A percentile compares a stretch with the other conserved stretches of the same genome.
phyloP scores from a whole-genome alignment of 2,329 filamentous ascomycete species.

The Botrytis fabae region DNA sequence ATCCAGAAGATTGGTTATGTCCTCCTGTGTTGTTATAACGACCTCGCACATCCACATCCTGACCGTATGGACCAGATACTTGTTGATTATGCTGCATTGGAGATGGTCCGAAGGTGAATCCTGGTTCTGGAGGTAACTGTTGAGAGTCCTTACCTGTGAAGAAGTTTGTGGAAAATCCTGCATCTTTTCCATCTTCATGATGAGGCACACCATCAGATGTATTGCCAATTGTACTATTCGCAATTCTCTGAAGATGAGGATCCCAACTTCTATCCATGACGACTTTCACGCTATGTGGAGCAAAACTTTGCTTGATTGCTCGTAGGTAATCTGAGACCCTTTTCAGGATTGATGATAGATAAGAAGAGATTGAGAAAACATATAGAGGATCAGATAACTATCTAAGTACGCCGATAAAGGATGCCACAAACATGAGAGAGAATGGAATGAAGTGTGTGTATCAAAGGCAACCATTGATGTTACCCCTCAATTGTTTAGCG shows the following conservation, averaged over 20 bases:
- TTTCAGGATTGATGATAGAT: neutral
- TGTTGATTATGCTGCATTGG: neutral
- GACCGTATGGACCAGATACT: neutral
- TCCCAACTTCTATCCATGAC: conserved; percentile 26
- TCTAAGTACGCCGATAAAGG: neutral
- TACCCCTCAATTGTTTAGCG: conserved; percentile 14
- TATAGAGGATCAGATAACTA: neutral
- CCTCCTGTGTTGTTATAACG: neutral
- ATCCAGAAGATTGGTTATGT: neutral
- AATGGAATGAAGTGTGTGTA: neutral
- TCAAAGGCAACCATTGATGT: conserved; percentile 3
- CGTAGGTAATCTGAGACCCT: neutral
- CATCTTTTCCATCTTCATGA: neutral
- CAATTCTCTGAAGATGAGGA: conserved; percentile 32
- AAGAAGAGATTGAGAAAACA: conserved; percentile 6
- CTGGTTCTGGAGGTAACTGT: neutral
- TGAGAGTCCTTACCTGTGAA: neutral
- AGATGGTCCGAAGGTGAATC: conserved; percentile 11
- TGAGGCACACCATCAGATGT: neutral
- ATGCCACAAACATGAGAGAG: neutral
- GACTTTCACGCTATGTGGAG: neutral
- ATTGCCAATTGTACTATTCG: conserved; percentile 28
- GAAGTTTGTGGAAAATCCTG: neutral
- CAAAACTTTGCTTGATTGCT: neutral
- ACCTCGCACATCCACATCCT: neutral